Percentiles rank a stretch among this genome's conserved stretches.
Conservation (phyloP, 805 yeast species). For the Vanderwaltozyma polyspora region DNA sequence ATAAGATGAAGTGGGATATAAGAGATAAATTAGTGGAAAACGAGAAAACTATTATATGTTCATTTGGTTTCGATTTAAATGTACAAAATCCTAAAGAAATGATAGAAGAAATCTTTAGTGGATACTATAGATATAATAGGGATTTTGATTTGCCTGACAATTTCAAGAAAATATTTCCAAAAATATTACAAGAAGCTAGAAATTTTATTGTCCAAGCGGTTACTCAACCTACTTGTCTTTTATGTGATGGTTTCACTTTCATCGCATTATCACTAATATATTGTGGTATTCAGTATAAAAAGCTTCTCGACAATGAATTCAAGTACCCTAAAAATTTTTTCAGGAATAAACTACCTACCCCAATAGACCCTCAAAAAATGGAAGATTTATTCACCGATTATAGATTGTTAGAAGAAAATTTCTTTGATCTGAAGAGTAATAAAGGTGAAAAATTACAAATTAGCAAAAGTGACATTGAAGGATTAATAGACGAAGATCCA, state of each 20-base stretch:
- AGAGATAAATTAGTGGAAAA: slow-evolving; percentile 25
- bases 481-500: slow-evolving; percentile 17
- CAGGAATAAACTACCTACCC: slow-evolving; percentile 17
- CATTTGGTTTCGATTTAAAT: slow-evolving; percentile 26
- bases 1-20: slow-evolving; percentile 28
- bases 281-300: slow-evolving; percentile 24
- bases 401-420: slow-evolving; percentile 24
- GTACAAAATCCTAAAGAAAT: slow-evolving; percentile 26
- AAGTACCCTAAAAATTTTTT: slow-evolving; percentile 25
- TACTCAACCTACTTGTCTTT: slow-evolving; percentile 27
- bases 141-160: slow-evolving; percentile 20
- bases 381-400: slow-evolving; percentile 22
- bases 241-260: slow-evolving; percentile 26
- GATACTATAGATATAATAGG: slow-evolving; percentile 23
- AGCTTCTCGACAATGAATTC: slow-evolving; percentile 16
- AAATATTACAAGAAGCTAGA: slow-evolving; percentile 24
- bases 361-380: slow-evolving; percentile 13
- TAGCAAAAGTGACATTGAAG: slow-evolving; percentile 13
- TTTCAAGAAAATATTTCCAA: slow-evolving; percentile 22
- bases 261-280: slow-evolving; percentile 22
- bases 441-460: slow-evolving; percentile 23
- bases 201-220: slow-evolving; percentile 27
- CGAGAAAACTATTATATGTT: slow-evolving; percentile 23
- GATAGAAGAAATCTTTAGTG: slow-evolving; percentile 27
- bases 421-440: slow-evolving; percentile 27